Evolutionary conservation across 495 filamentous ascomycete genomes (phyloP).

Genomic region (Daldinia childiae): DNA sequence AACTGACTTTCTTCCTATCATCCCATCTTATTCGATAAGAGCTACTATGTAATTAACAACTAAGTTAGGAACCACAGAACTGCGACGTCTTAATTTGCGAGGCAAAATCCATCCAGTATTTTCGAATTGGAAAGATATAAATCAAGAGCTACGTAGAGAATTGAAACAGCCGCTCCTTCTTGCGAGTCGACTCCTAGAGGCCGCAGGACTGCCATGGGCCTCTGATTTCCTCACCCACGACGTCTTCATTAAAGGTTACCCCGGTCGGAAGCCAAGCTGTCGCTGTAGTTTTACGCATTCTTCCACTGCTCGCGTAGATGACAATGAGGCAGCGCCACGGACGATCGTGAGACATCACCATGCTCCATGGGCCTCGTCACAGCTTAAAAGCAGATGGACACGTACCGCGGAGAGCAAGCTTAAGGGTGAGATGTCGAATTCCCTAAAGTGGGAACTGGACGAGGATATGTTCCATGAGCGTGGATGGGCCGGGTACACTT

Average conservation of each 20-base stretch:
- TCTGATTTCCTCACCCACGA: conserved; percentile 52
- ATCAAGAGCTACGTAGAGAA: conserved; percentile 34
- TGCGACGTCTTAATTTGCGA: conserved; percentile 27
- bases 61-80: conserved; percentile 20
- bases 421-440: conserved; percentile 27
- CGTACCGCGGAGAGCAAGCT: conserved; percentile 32
- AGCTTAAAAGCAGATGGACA: conserved; percentile 38
- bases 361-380: conserved; percentile 37
- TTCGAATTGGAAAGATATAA: conserved; percentile 40
- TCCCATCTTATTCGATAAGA: not conserved
- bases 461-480: conserved; percentile 42
- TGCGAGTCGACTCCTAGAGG: conserved; percentile 48
- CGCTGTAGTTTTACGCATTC: conserved; percentile 29
- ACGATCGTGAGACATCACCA: conserved; percentile 45
- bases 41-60: not conserved
- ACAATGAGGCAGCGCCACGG: conserved; percentile 18
- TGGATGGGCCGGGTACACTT: conserved; percentile 54
- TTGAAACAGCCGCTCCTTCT: conserved; percentile 48
- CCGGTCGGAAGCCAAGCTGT: conserved; percentile 36
- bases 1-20: not conserved
- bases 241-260: conserved; percentile 47
- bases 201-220: conserved; percentile 47
- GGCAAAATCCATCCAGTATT: conserved; percentile 49
- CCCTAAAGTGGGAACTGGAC: conserved; percentile 50
- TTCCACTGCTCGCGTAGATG: not conserved